Base-by-base conservation (phyloP, 2,329 filamentous ascomycete genomes). In the Alternaria atra region DNA sequence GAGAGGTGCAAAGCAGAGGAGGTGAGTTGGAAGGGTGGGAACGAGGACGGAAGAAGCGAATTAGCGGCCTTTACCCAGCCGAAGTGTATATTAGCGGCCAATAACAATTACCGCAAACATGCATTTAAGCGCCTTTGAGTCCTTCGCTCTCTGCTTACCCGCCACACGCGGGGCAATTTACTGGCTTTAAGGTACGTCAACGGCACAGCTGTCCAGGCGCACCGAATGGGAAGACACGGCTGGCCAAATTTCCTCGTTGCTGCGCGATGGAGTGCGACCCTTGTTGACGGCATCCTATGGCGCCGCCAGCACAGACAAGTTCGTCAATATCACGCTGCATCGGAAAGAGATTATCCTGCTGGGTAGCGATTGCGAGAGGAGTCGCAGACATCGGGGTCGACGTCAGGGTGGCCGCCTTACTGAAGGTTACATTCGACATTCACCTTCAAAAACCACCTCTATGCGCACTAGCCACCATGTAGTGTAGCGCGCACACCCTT, bases 201-300 rank as follows among this genome's bases (percentile, higher is more conserved):
- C 65, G 72, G 72, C 71, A 64, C 71, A 57, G 53, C 60, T 55
- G 54, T 46, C 57, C 55, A 63, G 46, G 40, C 59, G 52, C 60
- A 63, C 68, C 68, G 62, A 74, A 74, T 72, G 59, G 65, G 64
- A 67, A 50, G 48, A 67, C 68, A 69, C 67, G 70, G 67, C 63
- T 55, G 61, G 60, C 47, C 54, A 65, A 63, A 70, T 64, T 64
- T 63, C 53, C 40, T 61, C 52, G 62, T 6, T 58, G 59, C 63
- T 68, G 65, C 67, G 65, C 71, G 68, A 72, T 75, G 74, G 73
- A 76, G 63, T 56, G 29, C 51, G 35, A 69, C 63, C 75, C 74
- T 65, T 56, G 74, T 58, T 52, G 53, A 63, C 65, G 62, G 63
- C 60, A 66, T 65, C 64, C 66, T 54, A 58, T 63, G 63, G 58